phyloP scores from a whole-genome alignment of 208 protist genomes.

The Leishmania amazonensis region DNA sequence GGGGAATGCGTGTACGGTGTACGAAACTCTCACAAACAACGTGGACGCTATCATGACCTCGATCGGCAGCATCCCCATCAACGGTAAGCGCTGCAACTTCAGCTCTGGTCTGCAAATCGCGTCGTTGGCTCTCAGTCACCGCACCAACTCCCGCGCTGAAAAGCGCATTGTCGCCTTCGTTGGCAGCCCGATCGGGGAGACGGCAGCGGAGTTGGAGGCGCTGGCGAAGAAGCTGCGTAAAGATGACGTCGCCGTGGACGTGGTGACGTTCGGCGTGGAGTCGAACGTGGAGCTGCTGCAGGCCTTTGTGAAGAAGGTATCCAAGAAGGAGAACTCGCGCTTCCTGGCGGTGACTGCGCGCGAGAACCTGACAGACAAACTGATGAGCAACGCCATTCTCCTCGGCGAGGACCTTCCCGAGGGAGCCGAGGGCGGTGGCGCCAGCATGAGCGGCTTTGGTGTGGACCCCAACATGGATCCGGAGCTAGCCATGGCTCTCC shows the following conservation, averaged over 20 bases:
- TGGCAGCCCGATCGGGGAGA: constrained; percentile 94
- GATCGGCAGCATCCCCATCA: constrained; percentile 89
- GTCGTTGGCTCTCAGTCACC: constrained; percentile 96
- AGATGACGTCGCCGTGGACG: constrained; percentile 97
- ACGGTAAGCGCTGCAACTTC: constrained; percentile 90
- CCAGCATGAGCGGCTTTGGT: constrained; percentile 62
- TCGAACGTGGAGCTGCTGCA: constrained; percentile 92
- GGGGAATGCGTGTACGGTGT: constrained; percentile 89
- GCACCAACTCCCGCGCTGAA: constrained; percentile 94
- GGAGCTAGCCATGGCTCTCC: constrained; percentile 95
- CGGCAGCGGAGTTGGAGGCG: constrained; percentile 84
- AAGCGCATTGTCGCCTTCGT: constrained; percentile 99
- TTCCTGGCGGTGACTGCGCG: constrained; percentile 80
- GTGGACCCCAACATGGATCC: constrained; percentile 94
- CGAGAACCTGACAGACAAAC: constrained; percentile 90
- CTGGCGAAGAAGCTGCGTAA: constrained; percentile 97
- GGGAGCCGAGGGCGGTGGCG: constrained; percentile 20
- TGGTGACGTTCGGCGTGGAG: constrained; percentile 96
- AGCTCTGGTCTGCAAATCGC: constrained; percentile 91
- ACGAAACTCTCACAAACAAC: constrained; percentile 95
- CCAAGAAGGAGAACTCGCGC: constrained; percentile 83
- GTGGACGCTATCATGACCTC: constrained; percentile 93
- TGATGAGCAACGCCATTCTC: constrained; percentile 93
- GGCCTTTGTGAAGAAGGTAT: constrained; percentile 91
- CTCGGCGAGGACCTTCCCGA: constrained; percentile 44